A percentile compares a stretch with the other conserved stretches of the same genome.
phyloP scores from a whole-genome alignment of 768 basidiomycete species.

The Macrolepiota albuminosa region DNA sequence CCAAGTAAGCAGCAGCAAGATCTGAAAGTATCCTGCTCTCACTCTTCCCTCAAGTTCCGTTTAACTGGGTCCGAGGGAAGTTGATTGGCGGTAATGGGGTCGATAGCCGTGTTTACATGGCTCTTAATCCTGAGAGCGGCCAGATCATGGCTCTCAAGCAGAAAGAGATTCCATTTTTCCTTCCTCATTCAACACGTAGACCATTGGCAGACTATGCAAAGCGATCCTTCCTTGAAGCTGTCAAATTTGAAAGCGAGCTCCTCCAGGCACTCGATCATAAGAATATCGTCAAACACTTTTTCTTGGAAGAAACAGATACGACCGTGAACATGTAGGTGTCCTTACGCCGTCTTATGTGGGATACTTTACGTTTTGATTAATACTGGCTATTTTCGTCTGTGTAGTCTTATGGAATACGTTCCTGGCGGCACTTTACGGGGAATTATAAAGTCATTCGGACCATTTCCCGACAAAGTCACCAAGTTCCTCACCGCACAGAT shows the following conservation, averaged over 20 bases:
- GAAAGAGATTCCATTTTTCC: slow-evolving; percentile 74
- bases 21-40: slow-evolving; percentile 3
- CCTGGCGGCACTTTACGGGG: slow-evolving; percentile 92
- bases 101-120: slow-evolving; percentile 93
- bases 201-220: slow-evolving; percentile 50
- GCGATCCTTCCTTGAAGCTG: slow-evolving; percentile 82
- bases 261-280: slow-evolving; percentile 94
- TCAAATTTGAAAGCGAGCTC: slow-evolving; percentile 92
- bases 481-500: slow-evolving; percentile 92
- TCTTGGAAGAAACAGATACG: slow-evolving; percentile 80
- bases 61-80: slow-evolving; percentile 97
- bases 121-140: slow-evolving; percentile 88
- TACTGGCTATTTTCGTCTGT: background rate
- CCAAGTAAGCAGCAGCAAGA: slow-evolving; percentile 11
- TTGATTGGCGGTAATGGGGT: slow-evolving; percentile 95
- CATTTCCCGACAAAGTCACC: slow-evolving; percentile 85
- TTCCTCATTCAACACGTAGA: background rate
- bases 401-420: slow-evolving; percentile 95
- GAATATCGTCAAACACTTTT: slow-evolving; percentile 94
- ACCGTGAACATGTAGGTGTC: slow-evolving; percentile 83
- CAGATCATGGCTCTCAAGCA: slow-evolving; percentile 99
- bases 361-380: background rate
- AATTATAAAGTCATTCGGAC: slow-evolving; percentile 81
- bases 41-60: slow-evolving; percentile 52
- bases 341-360: background rate